Evolutionary conservation across 2,329 filamentous ascomycete genomes (phyloP).

Genomic region (Clarireedia paspali): DNA sequence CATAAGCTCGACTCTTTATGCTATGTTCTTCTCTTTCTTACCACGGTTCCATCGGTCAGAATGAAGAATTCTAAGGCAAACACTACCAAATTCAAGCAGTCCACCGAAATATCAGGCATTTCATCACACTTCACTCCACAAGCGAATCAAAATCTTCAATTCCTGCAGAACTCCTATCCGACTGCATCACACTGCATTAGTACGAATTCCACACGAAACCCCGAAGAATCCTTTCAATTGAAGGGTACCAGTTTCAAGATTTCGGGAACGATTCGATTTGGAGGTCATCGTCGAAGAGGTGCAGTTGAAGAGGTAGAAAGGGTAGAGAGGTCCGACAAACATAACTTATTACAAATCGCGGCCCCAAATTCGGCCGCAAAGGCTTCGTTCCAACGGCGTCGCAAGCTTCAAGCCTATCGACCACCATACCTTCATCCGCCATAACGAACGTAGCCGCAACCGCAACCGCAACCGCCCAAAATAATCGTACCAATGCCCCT

Average conservation of each 20-base stretch:
- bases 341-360: slow-evolving; percentile 2
- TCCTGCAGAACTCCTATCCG: slow-evolving; percentile 10
- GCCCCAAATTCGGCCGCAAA: slow-evolving; percentile 13
- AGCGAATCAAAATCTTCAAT: slow-evolving; percentile 9
- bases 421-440: slow-evolving; percentile 15
- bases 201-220: neutral
- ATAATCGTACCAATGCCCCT: slow-evolving; percentile 8
- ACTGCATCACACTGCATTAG: slow-evolving; percentile 9
- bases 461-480: neutral
- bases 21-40: neutral
- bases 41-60: neutral
- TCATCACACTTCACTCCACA: slow-evolving; percentile 1
- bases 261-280: neutral
- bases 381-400: slow-evolving; percentile 26
- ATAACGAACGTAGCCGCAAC: slow-evolving; percentile 9
- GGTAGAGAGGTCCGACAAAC: neutral
- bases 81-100: neutral
- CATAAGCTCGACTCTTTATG: neutral
- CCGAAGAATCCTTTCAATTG: slow-evolving; percentile 3
- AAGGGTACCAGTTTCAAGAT: neutral
- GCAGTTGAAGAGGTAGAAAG: neutral
- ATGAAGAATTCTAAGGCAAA: neutral
- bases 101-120: slow-evolving; percentile 9
- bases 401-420: slow-evolving; percentile 19
- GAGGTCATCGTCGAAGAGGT: neutral